phyloP scores from a whole-genome alignment of 208 protist genomes.

The Leishmania aethiopica region DNA sequence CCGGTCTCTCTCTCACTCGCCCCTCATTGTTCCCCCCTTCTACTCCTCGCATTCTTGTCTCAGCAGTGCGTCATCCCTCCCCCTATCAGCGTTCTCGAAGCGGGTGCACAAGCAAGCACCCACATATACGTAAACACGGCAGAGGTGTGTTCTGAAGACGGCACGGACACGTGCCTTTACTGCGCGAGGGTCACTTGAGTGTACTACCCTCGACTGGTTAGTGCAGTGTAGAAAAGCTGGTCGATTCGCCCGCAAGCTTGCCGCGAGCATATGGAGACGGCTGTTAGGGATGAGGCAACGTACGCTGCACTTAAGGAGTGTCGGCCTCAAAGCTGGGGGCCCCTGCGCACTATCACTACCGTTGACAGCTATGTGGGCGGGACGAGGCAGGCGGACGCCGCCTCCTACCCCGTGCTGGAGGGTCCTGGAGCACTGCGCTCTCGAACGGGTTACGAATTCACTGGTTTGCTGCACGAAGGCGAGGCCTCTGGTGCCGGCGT shows the following conservation, averaged over 20 bases:
- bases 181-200: neutral
- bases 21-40: neutral
- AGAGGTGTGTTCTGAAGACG: neutral
- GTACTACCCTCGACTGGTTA: neutral
- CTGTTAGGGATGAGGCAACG: slow-evolving; percentile 25
- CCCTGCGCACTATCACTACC: slow-evolving; percentile 42
- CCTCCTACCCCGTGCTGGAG: slow-evolving; percentile 31
- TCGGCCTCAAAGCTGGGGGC: slow-evolving; percentile 3
- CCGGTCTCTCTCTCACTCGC: neutral
- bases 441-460: slow-evolving; percentile 69
- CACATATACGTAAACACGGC: neutral
- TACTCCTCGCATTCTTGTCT: neutral
- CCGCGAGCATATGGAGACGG: slow-evolving; percentile 3
- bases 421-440: slow-evolving; percentile 49
- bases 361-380: slow-evolving; percentile 26
- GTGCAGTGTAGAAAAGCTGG: neutral
- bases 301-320: slow-evolving; percentile 41
- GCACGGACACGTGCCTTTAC: neutral
- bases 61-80: neutral
- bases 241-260: neutral
- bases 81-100: neutral
- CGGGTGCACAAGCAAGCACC: neutral
- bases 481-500: slow-evolving; percentile 55
- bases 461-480: slow-evolving; percentile 49
- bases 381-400: slow-evolving; percentile 10